These are phyloP conservation scores for Pleurotus cornucopiae DNA, from an alignment of 768 basidiomycete species.

Conservation along the genomic window DNA sequence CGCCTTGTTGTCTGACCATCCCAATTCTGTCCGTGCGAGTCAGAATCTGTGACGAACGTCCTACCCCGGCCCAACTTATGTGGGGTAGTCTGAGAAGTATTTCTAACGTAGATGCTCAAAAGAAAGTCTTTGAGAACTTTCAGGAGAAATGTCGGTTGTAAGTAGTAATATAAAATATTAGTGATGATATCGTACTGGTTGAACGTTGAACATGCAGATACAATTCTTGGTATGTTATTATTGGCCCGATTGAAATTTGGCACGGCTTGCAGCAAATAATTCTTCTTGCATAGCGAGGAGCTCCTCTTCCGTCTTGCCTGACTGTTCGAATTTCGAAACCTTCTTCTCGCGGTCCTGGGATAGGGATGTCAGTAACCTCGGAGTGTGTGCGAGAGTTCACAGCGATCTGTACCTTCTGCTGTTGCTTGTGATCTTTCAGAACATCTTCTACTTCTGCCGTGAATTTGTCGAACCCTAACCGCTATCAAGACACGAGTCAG, in stretches of 20 bases:
- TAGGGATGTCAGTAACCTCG: slow-evolving; percentile 7
- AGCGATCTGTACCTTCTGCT: slow-evolving; percentile 68
- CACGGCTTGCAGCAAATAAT: slow-evolving; percentile 89
- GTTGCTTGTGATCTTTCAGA: slow-evolving; percentile 93
- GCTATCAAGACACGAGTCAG: slow-evolving; percentile 37
- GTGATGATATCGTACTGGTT: no score
- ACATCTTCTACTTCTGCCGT: slow-evolving; percentile 89
- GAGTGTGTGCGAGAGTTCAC: slow-evolving; percentile 1
- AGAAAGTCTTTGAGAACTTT: no score
- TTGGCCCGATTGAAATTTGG: slow-evolving; percentile 65
- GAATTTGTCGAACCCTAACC: slow-evolving; percentile 90
- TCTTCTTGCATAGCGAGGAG: slow-evolving; percentile 83
- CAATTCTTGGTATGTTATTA: slow-evolving; percentile 29
- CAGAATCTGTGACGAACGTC: no score
- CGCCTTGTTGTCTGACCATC: no score
- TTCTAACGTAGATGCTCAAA: no score
- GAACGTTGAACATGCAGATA: background rate
- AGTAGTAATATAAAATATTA: no score
- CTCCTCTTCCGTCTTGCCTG: slow-evolving; percentile 89
- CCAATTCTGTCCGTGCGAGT: no score
- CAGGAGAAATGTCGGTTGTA: no score
- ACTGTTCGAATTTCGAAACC: slow-evolving; percentile 82
- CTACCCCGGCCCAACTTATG: no score
- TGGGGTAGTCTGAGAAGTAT: no score
- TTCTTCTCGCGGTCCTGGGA: slow-evolving; percentile 86